A percentile compares a stretch with the other conserved stretches of the same genome.
Conservation (phyloP, 2,329 filamentous ascomycete species). For the Beauveria sp. region DNA sequence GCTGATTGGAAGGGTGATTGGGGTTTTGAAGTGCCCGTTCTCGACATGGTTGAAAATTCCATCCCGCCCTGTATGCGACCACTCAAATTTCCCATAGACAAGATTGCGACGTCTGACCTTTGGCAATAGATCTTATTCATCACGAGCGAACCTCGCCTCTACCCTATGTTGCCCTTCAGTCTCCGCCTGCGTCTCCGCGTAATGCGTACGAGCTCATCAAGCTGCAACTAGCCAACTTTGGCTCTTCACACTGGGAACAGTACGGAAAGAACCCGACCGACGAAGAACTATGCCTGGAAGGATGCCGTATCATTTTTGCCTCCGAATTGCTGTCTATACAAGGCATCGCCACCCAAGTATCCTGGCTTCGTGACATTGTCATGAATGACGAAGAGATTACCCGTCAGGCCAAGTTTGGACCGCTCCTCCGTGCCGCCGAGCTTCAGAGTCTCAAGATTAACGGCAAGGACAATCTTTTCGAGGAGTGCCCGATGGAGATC, state of each 20-base stretch:
- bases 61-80: slow-evolving; percentile 55
- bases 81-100: slow-evolving; percentile 28
- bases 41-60: slow-evolving; percentile 58
- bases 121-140: slow-evolving; percentile 53
- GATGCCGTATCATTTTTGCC: slow-evolving; percentile 50
- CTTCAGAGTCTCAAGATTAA: slow-evolving; percentile 46
- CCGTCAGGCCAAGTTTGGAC: slow-evolving; percentile 39
- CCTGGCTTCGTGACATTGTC: slow-evolving; percentile 54
- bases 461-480: slow-evolving; percentile 50
- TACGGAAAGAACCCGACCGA: slow-evolving; percentile 38
- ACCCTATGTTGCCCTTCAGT: slow-evolving; percentile 42
- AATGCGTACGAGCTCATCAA: slow-evolving; percentile 58
- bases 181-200: slow-evolving; percentile 37
- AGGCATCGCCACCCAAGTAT: slow-evolving; percentile 29
- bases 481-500: slow-evolving; percentile 47
- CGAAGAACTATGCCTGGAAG: slow-evolving; percentile 47
- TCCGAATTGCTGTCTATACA: slow-evolving; percentile 40
- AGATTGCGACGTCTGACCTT: slow-evolving; percentile 33
- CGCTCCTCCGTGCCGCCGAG: slow-evolving; percentile 38
- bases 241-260: slow-evolving; percentile 35
- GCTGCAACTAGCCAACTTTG: slow-evolving; percentile 47
- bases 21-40: slow-evolving; percentile 55
- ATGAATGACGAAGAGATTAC: slow-evolving; percentile 38
- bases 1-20: slow-evolving; percentile 63
- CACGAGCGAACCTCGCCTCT: slow-evolving; percentile 51